Evolutionary conservation across 139 green algal species (phyloP).

Genomic region (Prasinococcaceae sp.): DNA sequence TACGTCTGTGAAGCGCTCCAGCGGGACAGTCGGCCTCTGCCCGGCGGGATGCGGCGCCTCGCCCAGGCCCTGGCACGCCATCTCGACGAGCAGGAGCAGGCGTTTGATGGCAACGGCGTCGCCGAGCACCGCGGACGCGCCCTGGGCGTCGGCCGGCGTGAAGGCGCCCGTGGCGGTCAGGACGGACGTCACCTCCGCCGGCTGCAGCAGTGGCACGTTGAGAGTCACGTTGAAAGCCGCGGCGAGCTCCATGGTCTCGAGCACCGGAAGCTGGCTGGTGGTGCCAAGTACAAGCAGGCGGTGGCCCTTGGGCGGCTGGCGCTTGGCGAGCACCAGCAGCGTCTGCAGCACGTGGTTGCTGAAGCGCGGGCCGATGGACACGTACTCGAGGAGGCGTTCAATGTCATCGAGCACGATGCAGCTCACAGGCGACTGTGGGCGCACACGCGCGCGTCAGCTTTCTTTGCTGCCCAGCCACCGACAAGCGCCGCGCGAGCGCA

Average conservation of each 20-base stretch:
- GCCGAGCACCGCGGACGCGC: constrained; percentile 3
- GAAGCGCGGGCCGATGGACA: constrained; percentile 89
- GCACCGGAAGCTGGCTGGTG: constrained; percentile 19
- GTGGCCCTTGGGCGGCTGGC: constrained; percentile 61
- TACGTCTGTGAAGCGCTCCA: no score
- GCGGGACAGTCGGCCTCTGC: no score
- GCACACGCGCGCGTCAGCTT: no score
- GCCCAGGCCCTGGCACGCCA: constrained; percentile 44
- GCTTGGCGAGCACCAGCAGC: constrained; percentile 88
- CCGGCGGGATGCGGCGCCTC: no score
- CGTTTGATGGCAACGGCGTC: constrained; percentile 64
- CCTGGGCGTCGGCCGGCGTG: constrained; percentile 1
- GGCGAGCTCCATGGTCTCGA: constrained; percentile 26
- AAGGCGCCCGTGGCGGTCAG: neutral
- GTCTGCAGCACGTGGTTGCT: constrained; percentile 85
- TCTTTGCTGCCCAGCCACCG: no score
- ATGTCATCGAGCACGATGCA: constrained; percentile 95
- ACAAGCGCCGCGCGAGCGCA: no score
- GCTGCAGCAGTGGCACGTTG: constrained; percentile 59
- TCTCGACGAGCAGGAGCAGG: constrained; percentile 88
- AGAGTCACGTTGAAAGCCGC: constrained; percentile 72
- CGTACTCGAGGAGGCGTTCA: constrained; percentile 94
- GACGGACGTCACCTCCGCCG: constrained; percentile 54
- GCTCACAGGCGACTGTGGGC: constrained; percentile 64
- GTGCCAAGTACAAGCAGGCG: constrained; percentile 78